phyloP scores from a whole-genome alignment of 2,329 filamentous ascomycete species.

The Colletotrichum falcatum region DNA sequence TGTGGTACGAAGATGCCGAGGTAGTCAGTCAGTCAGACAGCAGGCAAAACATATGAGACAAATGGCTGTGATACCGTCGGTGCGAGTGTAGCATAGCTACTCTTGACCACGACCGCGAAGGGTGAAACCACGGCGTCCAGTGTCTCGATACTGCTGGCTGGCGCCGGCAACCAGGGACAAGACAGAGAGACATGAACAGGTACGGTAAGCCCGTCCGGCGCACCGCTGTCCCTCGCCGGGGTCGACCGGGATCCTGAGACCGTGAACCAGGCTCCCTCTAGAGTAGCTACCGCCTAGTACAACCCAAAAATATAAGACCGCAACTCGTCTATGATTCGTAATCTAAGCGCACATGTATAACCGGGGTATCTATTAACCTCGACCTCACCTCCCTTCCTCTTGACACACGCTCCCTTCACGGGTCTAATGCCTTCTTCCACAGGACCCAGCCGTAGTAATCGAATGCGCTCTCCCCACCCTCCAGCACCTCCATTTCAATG shows the following conservation, averaged over 20 bases:
- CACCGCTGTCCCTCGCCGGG: not conserved
- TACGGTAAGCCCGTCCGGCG: not conserved
- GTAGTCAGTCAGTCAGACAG: not conserved
- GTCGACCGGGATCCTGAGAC: not conserved
- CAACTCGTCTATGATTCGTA: not conserved
- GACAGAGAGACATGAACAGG: not conserved
- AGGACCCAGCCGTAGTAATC: conserved; percentile 62
- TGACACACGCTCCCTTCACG: not conserved
- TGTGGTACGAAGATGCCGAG: too few relatives aligned
- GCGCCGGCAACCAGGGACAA: not conserved
- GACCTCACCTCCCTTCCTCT: too few relatives aligned
- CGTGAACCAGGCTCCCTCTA: not conserved
- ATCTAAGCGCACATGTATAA: not conserved
- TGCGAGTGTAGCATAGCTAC: too few relatives aligned
- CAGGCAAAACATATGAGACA: not conserved
- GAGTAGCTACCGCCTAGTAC: not conserved
- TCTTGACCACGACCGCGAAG: not conserved
- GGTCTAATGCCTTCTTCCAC: conserved; percentile 45
- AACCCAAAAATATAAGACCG: not conserved
- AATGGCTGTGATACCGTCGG: not conserved
- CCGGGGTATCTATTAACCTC: not conserved
- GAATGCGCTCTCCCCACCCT: conserved; percentile 55
- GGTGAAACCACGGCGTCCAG: not conserved
- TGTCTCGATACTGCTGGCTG: not conserved
- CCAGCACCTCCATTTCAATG: conserved; percentile 56